Evolutionary conservation across 1,139 yeast genomes (phyloP), one percentile per base, ranked within the genome.

Genomic region (Pichia sp.): DNA sequence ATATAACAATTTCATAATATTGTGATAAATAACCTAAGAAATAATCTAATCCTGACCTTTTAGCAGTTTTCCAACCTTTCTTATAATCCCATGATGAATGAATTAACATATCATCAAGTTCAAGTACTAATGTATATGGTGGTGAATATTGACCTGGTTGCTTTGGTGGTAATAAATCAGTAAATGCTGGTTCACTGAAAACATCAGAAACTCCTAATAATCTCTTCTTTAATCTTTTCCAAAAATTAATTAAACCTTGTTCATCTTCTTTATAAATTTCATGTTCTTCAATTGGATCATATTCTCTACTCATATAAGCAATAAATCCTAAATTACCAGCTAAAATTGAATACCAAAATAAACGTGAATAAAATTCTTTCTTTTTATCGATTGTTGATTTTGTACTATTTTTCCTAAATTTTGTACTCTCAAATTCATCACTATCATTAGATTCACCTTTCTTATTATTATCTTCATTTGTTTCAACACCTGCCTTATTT

Each of bases 1-100:
- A 91, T 40, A 93, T 68, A 43, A 93, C 97, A 59, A 91, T 82
- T 66, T 91, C 99, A 64, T 91, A 91, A 68, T 88, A 89, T 64
- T 86, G 96, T 6, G 96, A 84, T 55, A 91, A 71, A 65, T 91
- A 91, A 28, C 95, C 95, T 61, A 91, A 69, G 68, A 91, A 91
- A 70, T 93, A 93, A 65, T 93, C 98, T 48, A 86, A 79, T 46
- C 98, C 99, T 34, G 98, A 98, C 68, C 99, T 84, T 71, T 93
- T 93, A 34, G 95, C 97, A 18, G 97, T 91, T 68, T 95, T 80
- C 99, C 99, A 91, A 41, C 98, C 98, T 59, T 80, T 74, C 62
- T 85, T 79, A 52, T 88, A 79, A 46, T 84, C 77, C 98, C 98
- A 91, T 47, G 82, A 85, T 36, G 95, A 81, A 63, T 91, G 96